Evolutionary conservation across 78 protist genomes (phyloP).

Genomic region (Polysphondylium violaceum): DNA sequence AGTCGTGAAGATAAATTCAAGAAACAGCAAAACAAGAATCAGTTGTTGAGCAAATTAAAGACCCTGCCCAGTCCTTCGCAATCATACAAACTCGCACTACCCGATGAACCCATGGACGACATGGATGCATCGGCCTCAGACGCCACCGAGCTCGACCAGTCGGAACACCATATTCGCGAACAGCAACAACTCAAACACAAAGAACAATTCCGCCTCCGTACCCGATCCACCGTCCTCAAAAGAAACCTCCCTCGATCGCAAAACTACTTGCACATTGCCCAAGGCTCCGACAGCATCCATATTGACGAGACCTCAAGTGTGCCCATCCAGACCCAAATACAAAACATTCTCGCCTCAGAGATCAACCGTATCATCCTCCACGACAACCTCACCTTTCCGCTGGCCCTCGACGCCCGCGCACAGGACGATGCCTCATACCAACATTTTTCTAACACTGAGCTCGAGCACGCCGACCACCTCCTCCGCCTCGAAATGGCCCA

Average conservation of each 20-base stretch:
- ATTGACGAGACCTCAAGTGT: no score
- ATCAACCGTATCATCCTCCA: constrained; percentile 42
- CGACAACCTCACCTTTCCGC: constrained; percentile 41
- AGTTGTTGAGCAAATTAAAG: constrained; percentile 5
- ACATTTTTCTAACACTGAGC: constrained; percentile 32
- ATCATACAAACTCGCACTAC: constrained; percentile 38
- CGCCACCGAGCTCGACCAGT: constrained; percentile 33
- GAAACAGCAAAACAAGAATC: neutral
- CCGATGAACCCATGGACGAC: constrained; percentile 49
- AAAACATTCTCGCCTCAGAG: constrained; percentile 30
- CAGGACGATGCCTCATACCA: constrained; percentile 17
- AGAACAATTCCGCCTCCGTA: constrained; percentile 48
- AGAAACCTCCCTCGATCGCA: constrained; percentile 40
- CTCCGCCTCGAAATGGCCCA: constrained; percentile 10
- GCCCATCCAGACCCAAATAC: no score
- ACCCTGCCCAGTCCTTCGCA: constrained; percentile 55
- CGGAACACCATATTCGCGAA: constrained; percentile 49
- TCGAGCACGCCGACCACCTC: constrained; percentile 21
- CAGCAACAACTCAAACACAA: constrained; percentile 63
- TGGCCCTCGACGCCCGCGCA: neutral
- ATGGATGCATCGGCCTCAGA: neutral
- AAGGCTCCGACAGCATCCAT: neutral
- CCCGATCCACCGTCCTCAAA: constrained; percentile 36
- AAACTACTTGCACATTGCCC: neutral
- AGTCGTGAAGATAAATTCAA: constrained; percentile 6